Evolutionary conservation across 2,329 filamentous ascomycete species (phyloP), one percentile per base, ranked within the genome.

Genomic region (Diaporthe caulivora): DNA sequence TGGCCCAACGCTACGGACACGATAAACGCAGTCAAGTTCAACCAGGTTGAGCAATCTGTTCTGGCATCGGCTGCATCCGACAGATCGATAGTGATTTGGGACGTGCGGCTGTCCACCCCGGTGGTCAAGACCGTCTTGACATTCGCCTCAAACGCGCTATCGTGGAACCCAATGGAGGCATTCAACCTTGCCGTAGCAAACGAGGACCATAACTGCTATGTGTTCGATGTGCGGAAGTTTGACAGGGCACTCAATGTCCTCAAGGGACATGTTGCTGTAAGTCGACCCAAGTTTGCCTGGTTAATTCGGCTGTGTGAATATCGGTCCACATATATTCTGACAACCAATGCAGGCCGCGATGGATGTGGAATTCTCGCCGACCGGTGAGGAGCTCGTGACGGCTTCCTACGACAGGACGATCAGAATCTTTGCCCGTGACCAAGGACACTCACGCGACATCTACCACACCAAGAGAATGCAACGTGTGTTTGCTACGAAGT

Each of bases 391-490:
- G 82, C 90, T 99, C 58, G 95, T 98, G 26, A 94, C 93, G 18
- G 97, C 94, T 7, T 95, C 93, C 0, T 97, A 97, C 84, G 94
- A 97, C 80, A 92, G 95, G 75, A 98, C 95, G 6, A 88, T 99
- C 69, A 91, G 97, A 67, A 86, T 98, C 65, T 98, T 95, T 94
- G 91, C 91, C 81, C 90, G 94, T 72, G 90, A 92, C 76, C 87
- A 92, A 75, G 96, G 96, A 31, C 94, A 97, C 83, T 95, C 94
- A 18, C 90, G 95, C 78, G 97, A 99, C 80, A 92, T 98, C 64
- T 99, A 98, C 96, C 29, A 97, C 98, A 97, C 97, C 24, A 97
- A 98, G 85, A 92, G 97, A 76, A 98, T 98, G 96, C 96, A 98
- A 86, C 91, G 96, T 78, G 95, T 98, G 72, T 97, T 97, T 85